Evolutionary conservation across 192 early-diverging fungal species (phyloP).

Genomic region (Umbelopsis sp.): DNA sequence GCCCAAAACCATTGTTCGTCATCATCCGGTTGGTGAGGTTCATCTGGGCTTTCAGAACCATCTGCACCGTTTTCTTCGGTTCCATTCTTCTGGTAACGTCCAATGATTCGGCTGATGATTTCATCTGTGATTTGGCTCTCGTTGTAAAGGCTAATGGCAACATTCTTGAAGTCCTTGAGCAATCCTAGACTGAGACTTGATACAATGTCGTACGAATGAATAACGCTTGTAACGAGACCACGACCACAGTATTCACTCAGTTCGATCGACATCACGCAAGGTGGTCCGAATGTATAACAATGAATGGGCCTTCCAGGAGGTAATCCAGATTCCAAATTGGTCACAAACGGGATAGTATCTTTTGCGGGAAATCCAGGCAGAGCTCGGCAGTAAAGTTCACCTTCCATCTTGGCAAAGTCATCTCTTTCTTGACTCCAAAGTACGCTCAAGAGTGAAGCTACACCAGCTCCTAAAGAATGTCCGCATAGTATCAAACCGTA

Average conservation of each 20-base stretch:
- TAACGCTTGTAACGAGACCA: slow-evolving; percentile 78
- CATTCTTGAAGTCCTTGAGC: slow-evolving; percentile 73
- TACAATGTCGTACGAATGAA: slow-evolving; percentile 81
- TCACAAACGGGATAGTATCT: slow-evolving; percentile 61
- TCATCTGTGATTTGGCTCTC: slow-evolving; percentile 64
- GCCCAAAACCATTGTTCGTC: slow-evolving; percentile 86
- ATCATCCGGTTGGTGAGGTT: slow-evolving; percentile 40
- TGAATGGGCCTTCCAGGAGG: slow-evolving; percentile 76
- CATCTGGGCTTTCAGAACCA: neutral
- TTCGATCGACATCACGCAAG: slow-evolving; percentile 69
- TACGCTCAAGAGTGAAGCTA: slow-evolving; percentile 76
- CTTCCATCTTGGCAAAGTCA: slow-evolving; percentile 33
- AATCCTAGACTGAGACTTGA: slow-evolving; percentile 74
- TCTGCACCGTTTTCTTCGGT: slow-evolving; percentile 1
- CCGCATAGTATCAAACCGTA: slow-evolving; percentile 87
- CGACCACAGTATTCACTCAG: slow-evolving; percentile 68
- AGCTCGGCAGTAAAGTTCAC: slow-evolving; percentile 30
- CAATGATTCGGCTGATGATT: slow-evolving; percentile 61
- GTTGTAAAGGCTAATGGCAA: slow-evolving; percentile 66
- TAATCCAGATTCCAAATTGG: slow-evolving; percentile 60
- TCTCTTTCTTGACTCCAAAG: slow-evolving; percentile 70
- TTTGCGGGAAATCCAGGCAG: slow-evolving; percentile 27
- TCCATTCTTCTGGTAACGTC: slow-evolving; percentile 40
- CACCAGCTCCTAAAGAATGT: slow-evolving; percentile 87
- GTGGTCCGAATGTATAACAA: slow-evolving; percentile 85